These are phyloP conservation scores for Pontederia crassipes DNA, from an alignment of 176 grass and related monocot genomes.

Conservation along the genomic window DNA sequence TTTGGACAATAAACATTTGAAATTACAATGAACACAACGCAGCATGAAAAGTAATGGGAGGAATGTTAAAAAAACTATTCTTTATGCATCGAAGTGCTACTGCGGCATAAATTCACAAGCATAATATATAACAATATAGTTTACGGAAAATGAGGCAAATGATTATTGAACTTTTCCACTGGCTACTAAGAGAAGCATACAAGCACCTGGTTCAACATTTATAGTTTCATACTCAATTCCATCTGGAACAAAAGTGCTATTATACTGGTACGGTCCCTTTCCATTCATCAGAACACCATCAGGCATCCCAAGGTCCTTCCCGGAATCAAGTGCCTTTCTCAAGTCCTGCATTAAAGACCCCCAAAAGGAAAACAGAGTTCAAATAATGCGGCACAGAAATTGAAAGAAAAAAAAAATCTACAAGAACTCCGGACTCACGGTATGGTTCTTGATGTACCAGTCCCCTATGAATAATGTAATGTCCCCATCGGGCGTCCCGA, in stretches of 20 bases:
- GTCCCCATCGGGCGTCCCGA: slow-evolving; percentile 55
- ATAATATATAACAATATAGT: neutral
- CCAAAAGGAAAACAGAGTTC: neutral
- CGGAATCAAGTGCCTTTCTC: slow-evolving; percentile 63
- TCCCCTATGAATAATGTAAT: slow-evolving; percentile 73
- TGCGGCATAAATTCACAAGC: no score
- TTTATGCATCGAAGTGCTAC: no score
- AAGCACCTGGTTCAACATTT: slow-evolving; percentile 71
- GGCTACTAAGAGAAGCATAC: neutral
- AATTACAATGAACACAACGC: no score
- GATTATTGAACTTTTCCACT: neutral
- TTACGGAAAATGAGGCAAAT: neutral
- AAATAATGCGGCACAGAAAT: neutral
- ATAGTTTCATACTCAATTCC: slow-evolving; percentile 55
- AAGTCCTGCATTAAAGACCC: slow-evolving; percentile 46
- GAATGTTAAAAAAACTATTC: no score
- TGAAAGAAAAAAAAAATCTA: neutral
- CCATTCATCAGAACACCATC: slow-evolving; percentile 80
- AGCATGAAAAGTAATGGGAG: no score
- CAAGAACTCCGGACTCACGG: slow-evolving; percentile 29
- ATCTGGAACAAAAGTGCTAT: slow-evolving; percentile 43
- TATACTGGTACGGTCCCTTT: slow-evolving; percentile 63
- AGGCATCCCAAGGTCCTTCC: slow-evolving; percentile 59
- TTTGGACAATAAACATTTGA: no score
- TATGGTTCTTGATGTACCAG: slow-evolving; percentile 82